Base-by-base conservation (phyloP, 2,329 filamentous ascomycete genomes). In the Zymoseptoria passerinii region DNA sequence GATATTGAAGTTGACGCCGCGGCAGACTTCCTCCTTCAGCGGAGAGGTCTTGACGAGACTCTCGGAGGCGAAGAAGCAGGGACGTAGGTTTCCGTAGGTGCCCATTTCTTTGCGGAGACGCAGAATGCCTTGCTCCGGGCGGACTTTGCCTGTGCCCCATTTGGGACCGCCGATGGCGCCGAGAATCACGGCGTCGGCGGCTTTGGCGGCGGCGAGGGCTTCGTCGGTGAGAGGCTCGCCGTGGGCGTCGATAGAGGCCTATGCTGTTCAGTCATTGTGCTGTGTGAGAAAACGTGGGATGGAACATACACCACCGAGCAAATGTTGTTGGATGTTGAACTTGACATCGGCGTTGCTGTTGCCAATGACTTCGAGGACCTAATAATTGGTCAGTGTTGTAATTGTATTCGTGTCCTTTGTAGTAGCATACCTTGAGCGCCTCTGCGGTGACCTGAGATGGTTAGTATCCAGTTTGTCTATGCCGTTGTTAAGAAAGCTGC, bases 111-210 rank as follows among this genome's bases (percentile, higher is more conserved):
- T 96, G 77, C 92, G 90, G 56, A 97, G 88, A 66, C 80, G 83
- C 62, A 97, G 86, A 68, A 97, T 85, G 61, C 92, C 92, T 77
- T 96, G 90, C 75, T 97, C 92, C 1, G 92, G 92, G 50, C 92
- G 89, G 63, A 96, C 87, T 58, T 85, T 77, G 66, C 89, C 90
- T 29, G 90, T 94, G 61, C 92, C 92, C 90, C 92, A 97, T 90
- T 96, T 84, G 40, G 94, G 92, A n/a, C 92, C 92, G 67, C 92
- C 92, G 70, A 97, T 95, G 67, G 92, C 90, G 66, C 92, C 92
- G 56, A 97, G 85, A 60, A 97, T 85, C 60, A 97, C 88, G 48
- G 92, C 92, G 74, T 96, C 88, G 63, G 92, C 91, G 54, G 82
- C 79, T 75, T 95, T 92, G 66, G 90, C 91, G 40, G 90, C 91